Evolutionary conservation across 106 monocot genomes (phyloP).

Genomic region (Phalaenopsis equestris): DNA sequence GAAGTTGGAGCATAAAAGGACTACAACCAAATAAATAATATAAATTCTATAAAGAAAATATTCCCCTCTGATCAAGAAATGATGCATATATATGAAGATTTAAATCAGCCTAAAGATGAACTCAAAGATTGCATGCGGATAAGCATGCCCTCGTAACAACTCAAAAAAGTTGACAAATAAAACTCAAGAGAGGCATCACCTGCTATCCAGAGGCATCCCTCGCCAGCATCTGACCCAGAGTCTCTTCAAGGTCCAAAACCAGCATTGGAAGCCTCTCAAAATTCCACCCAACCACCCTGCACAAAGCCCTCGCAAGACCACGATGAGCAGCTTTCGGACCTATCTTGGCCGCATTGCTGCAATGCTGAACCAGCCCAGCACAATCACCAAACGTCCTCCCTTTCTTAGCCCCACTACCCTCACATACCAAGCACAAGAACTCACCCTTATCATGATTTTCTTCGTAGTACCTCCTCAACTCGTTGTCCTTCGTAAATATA

Average conservation of each 20-base stretch:
- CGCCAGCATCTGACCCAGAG: constrained; percentile 10
- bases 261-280: constrained; percentile 53
- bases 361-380: constrained; percentile 49
- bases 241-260: constrained; percentile 18
- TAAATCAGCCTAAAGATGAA: no score
- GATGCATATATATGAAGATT: no score
- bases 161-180: neutral
- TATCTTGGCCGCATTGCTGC: constrained; percentile 27
- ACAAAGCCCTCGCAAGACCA: constrained; percentile 41
- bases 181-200: neutral
- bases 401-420: constrained; percentile 27
- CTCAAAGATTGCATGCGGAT: no score
- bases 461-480: constrained; percentile 55
- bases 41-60: no score
- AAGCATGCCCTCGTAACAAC: no score
- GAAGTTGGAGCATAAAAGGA: no score
- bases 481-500: constrained; percentile 34
- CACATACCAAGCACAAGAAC: constrained; percentile 63
- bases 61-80: no score
- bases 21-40: no score
- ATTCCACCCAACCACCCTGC: constrained; percentile 60
- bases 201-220: neutral
- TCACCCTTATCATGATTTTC: constrained; percentile 44
- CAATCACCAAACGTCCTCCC: constrained; percentile 39
- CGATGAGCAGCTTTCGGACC: constrained; percentile 46